Conservation (phyloP, 2,329 filamentous ascomycete genomes). For the Exutisphaerella laricina region DNA sequence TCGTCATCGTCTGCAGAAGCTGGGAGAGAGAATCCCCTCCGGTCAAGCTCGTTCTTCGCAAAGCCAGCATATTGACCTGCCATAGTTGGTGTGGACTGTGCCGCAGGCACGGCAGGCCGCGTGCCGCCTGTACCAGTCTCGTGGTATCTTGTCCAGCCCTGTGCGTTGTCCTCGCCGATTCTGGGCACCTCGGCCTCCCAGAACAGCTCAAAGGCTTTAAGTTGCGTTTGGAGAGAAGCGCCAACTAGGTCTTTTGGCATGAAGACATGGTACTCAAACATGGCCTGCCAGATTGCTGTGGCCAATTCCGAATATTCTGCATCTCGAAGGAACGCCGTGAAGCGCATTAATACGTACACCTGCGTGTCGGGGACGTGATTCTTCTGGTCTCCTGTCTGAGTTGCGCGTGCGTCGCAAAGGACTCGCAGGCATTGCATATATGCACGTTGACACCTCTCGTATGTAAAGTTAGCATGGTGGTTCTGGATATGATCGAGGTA, state of each 20-base stretch:
- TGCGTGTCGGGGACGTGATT: constrained; percentile 39
- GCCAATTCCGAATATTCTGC: constrained; percentile 74
- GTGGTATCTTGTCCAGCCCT: constrained; percentile 61
- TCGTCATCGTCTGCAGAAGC: constrained; percentile 74
- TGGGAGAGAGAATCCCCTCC: constrained; percentile 22
- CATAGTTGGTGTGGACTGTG: background rate
- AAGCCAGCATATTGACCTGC: constrained; percentile 33
- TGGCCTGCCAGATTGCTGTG: constrained; percentile 74
- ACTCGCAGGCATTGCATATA: constrained; percentile 53
- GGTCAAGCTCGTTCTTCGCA: constrained; percentile 50
- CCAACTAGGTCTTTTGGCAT: constrained; percentile 38
- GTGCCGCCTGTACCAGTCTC: constrained; percentile 15
- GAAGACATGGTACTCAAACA: constrained; percentile 67
- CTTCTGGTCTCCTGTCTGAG: background rate
- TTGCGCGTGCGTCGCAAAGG: constrained; percentile 8
- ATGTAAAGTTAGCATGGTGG: constrained; percentile 60
- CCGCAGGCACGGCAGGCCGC: background rate
- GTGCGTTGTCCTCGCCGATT: constrained; percentile 66
- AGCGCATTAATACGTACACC: constrained; percentile 66
- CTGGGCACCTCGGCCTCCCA: constrained; percentile 82
- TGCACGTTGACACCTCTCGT: constrained; percentile 57
- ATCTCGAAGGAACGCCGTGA: constrained; percentile 69
- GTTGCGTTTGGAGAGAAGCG: constrained; percentile 9
- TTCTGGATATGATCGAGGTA: constrained; percentile 69
- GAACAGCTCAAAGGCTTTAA: constrained; percentile 58